A percentile compares a stretch with the other conserved stretches of the same genome.
Evolutionary conservation across 139 green algal species (phyloP).

Genomic region (Micromonas commoda): DNA sequence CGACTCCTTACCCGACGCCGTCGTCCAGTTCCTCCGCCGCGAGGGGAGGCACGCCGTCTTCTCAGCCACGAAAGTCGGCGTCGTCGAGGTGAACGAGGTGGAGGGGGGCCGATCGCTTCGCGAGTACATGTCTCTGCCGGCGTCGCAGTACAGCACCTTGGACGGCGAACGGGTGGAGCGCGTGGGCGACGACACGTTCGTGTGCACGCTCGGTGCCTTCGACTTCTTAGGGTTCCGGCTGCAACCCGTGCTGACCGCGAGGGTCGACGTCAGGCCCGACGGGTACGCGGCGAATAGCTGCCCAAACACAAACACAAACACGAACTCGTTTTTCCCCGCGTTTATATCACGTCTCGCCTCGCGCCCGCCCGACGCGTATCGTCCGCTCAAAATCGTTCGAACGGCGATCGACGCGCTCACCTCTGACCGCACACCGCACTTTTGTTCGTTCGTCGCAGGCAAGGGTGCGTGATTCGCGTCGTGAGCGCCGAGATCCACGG

Average conservation of each 20-base stretch:
- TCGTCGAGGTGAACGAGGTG: neutral
- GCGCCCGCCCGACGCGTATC: too few species aligned
- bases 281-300: too few species aligned
- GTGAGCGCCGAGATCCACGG: slow-evolving; percentile 5
- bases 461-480: slow-evolving; percentile 24
- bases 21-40: neutral
- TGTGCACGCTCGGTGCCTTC: slow-evolving; percentile 37
- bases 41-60: slow-evolving; percentile 3
- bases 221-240: slow-evolving; percentile 35
- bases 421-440: too few species aligned
- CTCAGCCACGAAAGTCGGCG: neutral
- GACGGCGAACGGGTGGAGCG: slow-evolving; percentile 44
- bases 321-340: too few species aligned
- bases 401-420: too few species aligned
- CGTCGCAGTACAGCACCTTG: slow-evolving; percentile 42
- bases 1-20: too few species aligned
- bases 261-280: slow-evolving; percentile 11
- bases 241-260: slow-evolving; percentile 21
- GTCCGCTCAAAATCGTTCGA: too few species aligned
- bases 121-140: slow-evolving; percentile 48
- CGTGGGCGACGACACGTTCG: slow-evolving; percentile 43
- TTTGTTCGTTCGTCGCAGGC: too few species aligned
- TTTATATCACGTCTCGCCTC: too few species aligned
- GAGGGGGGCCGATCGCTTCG: neutral
- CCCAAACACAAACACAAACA: too few species aligned